phyloP scores from a whole-genome alignment of 2,329 filamentous ascomycete genomes.

The Fusarium redolens region DNA sequence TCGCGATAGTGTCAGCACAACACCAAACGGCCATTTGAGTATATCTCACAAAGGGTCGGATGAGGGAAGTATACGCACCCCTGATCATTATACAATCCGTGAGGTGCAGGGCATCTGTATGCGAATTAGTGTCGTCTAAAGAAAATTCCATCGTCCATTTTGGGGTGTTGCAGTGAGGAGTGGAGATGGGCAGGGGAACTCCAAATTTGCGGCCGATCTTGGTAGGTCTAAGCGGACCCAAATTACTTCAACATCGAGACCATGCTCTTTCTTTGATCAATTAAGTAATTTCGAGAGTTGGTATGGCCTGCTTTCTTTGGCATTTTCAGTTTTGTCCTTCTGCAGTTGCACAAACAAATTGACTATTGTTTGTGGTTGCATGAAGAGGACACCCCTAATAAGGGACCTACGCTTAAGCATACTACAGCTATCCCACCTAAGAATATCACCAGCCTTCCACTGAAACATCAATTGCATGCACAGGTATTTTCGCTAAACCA shows the following conservation, averaged over 20 bases:
- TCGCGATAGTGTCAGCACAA: not conserved
- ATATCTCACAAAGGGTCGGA: not conserved
- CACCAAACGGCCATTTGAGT: not conserved
- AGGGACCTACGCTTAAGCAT: not conserved
- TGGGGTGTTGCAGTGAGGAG: not conserved
- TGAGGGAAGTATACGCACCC: not conserved
- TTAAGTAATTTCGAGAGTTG: not conserved
- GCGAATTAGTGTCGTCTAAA: not conserved
- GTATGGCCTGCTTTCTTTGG: not conserved
- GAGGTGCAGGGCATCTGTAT: not conserved
- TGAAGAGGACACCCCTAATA: not conserved
- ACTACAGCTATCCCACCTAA: not conserved
- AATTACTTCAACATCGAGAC: not conserved
- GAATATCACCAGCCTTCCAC: not conserved
- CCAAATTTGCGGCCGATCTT: not conserved
- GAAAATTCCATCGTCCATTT: not conserved
- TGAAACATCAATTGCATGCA: not conserved
- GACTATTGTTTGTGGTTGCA: not conserved
- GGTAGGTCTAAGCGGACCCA: constrained; percentile 9
- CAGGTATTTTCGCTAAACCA: not conserved
- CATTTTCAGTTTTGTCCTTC: not conserved
- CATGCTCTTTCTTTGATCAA: not conserved
- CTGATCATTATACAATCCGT: not conserved
- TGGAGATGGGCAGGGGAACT: not conserved
- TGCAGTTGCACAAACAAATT: not conserved